Conservation (phyloP, 2,329 filamentous ascomycete species). For the Diplodia scrobiculata region DNA sequence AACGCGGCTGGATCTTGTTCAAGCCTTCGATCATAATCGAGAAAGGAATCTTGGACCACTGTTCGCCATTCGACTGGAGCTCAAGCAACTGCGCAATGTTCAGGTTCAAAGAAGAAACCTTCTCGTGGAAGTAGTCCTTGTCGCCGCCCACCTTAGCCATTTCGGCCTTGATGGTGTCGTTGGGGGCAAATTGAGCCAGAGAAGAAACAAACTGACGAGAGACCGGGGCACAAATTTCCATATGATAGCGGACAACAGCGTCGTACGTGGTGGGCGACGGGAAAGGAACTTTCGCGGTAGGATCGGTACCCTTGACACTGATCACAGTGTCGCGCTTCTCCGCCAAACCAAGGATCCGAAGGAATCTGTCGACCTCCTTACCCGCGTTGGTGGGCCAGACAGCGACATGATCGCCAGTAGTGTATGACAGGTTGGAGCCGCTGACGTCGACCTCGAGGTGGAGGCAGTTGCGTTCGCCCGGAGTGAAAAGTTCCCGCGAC, state of each 20-base stretch:
- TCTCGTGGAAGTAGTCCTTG: constrained; percentile 91
- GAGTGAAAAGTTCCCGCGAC: constrained; percentile 86
- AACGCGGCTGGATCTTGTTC: constrained; percentile 92
- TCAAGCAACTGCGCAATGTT: constrained; percentile 88
- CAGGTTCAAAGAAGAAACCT: constrained; percentile 76
- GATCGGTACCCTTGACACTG: constrained; percentile 85
- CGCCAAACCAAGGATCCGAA: constrained; percentile 73
- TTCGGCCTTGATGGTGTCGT: constrained; percentile 80
- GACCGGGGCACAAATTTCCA: constrained; percentile 93
- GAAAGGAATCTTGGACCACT: constrained; percentile 86
- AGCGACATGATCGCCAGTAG: constrained; percentile 95
- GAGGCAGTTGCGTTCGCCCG: constrained; percentile 89
- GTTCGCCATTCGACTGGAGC: constrained; percentile 68
- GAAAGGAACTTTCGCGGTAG: constrained; percentile 96
- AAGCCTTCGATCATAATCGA: constrained; percentile 92
- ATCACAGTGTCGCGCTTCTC: constrained; percentile 81
- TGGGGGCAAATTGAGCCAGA: constrained; percentile 84
- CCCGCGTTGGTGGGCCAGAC: constrained; percentile 97
- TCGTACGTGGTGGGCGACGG: constrained; percentile 96
- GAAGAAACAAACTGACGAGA: constrained; percentile 93
- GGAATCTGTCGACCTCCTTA: constrained; percentile 85
- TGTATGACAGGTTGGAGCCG: constrained; percentile 86
- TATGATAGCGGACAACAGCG: constrained; percentile 87
- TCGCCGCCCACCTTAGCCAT: constrained; percentile 86
- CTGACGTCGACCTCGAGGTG: constrained; percentile 94